These are phyloP conservation scores for Rhodotorula glutinis DNA, from an alignment of 1,284 basidiomycete species.

Conservation along the genomic window DNA sequence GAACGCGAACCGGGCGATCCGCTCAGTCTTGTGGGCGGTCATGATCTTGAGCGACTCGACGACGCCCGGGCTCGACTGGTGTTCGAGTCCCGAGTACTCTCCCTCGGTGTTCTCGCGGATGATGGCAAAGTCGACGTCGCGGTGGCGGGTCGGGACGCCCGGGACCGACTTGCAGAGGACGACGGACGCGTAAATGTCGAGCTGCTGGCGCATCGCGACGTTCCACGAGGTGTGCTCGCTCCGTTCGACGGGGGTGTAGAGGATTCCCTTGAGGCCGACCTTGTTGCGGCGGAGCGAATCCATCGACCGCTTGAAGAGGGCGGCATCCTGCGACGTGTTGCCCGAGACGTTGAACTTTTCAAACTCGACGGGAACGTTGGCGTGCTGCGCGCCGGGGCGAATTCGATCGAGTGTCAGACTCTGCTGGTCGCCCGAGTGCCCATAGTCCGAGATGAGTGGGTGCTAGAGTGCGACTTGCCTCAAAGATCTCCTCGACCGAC, in stretches of 20 bases:
- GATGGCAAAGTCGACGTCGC: conserved; percentile 96
- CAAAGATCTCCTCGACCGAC: conserved; percentile 98
- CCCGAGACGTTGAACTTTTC: conserved; percentile 92
- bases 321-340: conserved; percentile 88
- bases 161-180: conserved; percentile 97
- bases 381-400: conserved; percentile 52
- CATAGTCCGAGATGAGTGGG: conserved; percentile 14
- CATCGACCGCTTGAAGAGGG: conserved; percentile 95
- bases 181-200: conserved; percentile 98
- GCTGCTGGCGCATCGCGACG: conserved; percentile 98
- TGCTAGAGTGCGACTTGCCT: conserved; percentile 46
- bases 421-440: too few species aligned
- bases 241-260: conserved; percentile 96
- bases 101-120: conserved; percentile 99
- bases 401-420: too few species aligned
- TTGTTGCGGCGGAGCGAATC: conserved; percentile 94
- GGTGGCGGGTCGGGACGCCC: conserved; percentile 94
- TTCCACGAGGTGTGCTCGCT: conserved; percentile 99
- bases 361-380: conserved; percentile 98
- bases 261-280: conserved; percentile 97
- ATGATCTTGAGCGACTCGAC: conserved; percentile 98
- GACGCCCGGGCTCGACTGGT: conserved; percentile 93
- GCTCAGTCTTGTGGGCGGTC: conserved; percentile 91
- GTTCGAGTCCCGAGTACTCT: conserved; percentile 98
- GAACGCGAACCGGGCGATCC: conserved; percentile 95